Base-by-base conservation (phyloP, 805 yeast genomes). In the Hanseniaspora singularis region DNA sequence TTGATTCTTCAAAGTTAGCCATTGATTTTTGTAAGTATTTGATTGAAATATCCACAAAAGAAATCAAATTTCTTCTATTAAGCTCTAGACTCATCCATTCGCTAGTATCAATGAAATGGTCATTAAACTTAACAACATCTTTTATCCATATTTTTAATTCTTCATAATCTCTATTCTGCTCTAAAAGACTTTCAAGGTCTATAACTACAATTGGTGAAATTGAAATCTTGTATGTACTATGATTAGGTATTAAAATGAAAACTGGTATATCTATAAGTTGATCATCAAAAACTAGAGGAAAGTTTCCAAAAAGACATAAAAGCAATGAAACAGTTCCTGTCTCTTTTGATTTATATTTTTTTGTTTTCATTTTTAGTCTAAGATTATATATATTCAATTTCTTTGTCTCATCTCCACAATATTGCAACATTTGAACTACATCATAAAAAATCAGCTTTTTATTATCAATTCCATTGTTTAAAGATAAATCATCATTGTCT, bases 131-230 rank as follows among this genome's bases (percentile, higher is more conserved):
- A 12, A 38, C 18, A 4, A 15, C 43, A 0, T 95, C 94, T 4
- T 88, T 56, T 94, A 95, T 86, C 4, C 87, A 60, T 46, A 76
- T 77, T 11, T 86, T 55, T 0, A 87, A 88, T 15, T 74, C 62
- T n/a, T 64, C 61, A 51, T 69, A 65, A 0, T 55, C 54, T 0
- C 54, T 49, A n/a, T 37, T 37, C 7, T 33, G 16, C 11, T 32
- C 36, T 5, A 44, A 18, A 2, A 39, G 70, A 2, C 80, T 77
- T 30, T 54, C 61, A 10, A 59, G 34, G 18, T 71, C 68, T 10
- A 87, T 73, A 56, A 68, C 81, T 0, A 76, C 71, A n/a, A 76
- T 54, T 0, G 96, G 96, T 1, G 79, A 70, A 2, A 64, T 66
- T n/a, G 56, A 16, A 15, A 31, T 18, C 18, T 44, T 44, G 19